These are phyloP conservation scores for Royoungia palumana DNA, from an alignment of 768 basidiomycete genomes.

Conservation along the genomic window DNA sequence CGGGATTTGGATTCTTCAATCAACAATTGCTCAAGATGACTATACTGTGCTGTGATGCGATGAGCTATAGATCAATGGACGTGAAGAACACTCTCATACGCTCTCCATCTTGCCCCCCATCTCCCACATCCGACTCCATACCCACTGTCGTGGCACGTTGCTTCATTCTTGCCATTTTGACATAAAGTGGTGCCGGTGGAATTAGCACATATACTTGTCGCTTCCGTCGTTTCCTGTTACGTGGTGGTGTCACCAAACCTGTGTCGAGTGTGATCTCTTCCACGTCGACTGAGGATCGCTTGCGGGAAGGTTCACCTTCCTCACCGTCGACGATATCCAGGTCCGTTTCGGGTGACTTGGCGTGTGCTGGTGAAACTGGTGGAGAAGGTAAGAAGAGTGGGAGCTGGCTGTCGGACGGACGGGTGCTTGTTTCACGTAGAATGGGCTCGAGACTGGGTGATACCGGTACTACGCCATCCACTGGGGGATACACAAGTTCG, in stretches of 20 bases:
- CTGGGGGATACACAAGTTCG: conserved; percentile 6
- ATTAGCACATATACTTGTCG: conserved; percentile 28
- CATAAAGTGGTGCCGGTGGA: conserved; percentile 22
- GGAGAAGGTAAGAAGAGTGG: conserved; percentile 53
- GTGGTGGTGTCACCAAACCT: background rate
- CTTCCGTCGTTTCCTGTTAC: conserved; percentile 24
- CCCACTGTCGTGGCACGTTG: conserved; percentile 10
- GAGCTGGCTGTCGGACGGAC: conserved; percentile 19
- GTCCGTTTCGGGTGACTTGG: conserved; percentile 22
- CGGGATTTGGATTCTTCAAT: conserved; percentile 48
- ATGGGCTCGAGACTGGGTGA: conserved; percentile 5
- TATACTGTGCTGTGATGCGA: conserved; percentile 38
- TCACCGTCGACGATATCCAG: conserved; percentile 13
- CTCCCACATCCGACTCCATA: conserved; percentile 17
- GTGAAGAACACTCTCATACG: conserved; percentile 28
- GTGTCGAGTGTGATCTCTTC: conserved; percentile 10
- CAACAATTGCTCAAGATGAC: conserved; percentile 39
- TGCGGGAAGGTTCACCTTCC: conserved; percentile 11
- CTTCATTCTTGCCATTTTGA: conserved; percentile 22
- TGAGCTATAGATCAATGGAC: conserved; percentile 25
- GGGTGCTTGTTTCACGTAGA: conserved; percentile 13
- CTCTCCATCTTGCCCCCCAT: conserved; percentile 24
- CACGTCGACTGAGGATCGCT: conserved; percentile 18
- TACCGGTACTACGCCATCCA: background rate
- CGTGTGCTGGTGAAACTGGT: conserved; percentile 30